These are phyloP conservation scores for Lactifluus echinatus DNA, from an alignment of 768 basidiomycete species.

Conservation along the genomic window DNA sequence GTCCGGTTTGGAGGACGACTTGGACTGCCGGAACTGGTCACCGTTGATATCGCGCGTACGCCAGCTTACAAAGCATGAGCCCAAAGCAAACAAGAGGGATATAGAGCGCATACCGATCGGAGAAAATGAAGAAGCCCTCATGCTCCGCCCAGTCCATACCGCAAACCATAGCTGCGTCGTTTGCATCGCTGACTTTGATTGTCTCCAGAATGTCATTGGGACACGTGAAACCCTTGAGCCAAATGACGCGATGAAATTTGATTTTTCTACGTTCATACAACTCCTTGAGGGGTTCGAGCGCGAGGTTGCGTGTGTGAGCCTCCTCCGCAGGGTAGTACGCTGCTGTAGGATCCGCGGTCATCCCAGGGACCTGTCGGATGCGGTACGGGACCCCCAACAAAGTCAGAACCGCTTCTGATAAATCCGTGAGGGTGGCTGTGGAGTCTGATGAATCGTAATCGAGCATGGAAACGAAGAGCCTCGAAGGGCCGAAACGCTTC, in stretches of 20 bases:
- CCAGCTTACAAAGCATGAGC: constrained; percentile 50
- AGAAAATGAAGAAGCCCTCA: constrained; percentile 96
- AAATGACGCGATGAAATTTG: constrained; percentile 84
- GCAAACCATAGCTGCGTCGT: constrained; percentile 96
- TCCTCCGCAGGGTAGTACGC: constrained; percentile 97
- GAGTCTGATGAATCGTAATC: constrained; percentile 95
- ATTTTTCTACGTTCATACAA: constrained; percentile 68
- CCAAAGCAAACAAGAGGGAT: background rate
- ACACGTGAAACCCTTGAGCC: constrained; percentile 98
- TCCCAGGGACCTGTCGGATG: constrained; percentile 83
- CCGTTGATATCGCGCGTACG: constrained; percentile 96
- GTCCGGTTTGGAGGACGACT: constrained; percentile 83
- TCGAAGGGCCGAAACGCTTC: constrained; percentile 77
- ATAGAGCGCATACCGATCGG: constrained; percentile 58
- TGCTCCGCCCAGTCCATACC: constrained; percentile 99
- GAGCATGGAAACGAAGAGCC: constrained; percentile 95
- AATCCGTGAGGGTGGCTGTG: constrained; percentile 86
- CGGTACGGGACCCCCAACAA: constrained; percentile 90
- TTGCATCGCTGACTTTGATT: constrained; percentile 80
- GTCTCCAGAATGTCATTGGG: constrained; percentile 97
- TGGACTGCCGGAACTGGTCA: constrained; percentile 95
- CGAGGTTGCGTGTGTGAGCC: constrained; percentile 88
- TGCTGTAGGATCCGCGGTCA: constrained; percentile 81
- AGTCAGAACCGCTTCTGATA: constrained; percentile 91
- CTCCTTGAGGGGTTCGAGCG: constrained; percentile 83